Evolutionary conservation across 23 red algal genomes (phyloP).

Genomic region (Gracilaria caudata): DNA sequence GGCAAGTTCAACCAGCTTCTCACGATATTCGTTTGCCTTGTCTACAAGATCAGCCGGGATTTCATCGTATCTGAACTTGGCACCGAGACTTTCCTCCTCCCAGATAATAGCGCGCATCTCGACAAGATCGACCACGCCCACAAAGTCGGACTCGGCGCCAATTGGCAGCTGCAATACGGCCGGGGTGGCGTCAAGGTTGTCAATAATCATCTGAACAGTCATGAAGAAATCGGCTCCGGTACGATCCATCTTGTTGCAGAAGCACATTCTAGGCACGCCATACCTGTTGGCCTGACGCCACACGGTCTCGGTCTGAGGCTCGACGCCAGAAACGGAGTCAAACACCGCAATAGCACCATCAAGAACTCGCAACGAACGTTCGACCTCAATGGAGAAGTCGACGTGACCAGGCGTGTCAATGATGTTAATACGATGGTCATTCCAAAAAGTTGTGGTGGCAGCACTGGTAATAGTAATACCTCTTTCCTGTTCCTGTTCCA

Average conservation of each 20-base stretch:
- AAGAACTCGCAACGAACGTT: conserved; percentile 93
- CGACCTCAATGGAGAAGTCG: conserved; percentile 99
- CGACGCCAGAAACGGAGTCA: conserved; percentile 95
- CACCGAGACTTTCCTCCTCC: conserved; percentile 89
- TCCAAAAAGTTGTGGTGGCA: conserved; percentile 95
- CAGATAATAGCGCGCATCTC: conserved; percentile 97
- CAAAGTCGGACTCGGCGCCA: conserved; percentile 87
- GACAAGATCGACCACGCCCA: conserved; percentile 92
- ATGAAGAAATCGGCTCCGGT: conserved; percentile 97
- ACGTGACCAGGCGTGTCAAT: conserved; percentile 99
- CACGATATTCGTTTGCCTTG: conserved; percentile 82
- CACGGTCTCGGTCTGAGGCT: conserved; percentile 99
- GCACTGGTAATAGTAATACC: conserved; percentile 99
- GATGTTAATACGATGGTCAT: conserved; percentile 95
- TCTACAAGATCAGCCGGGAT: conserved; percentile 87
- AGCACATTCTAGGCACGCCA: conserved; percentile 97
- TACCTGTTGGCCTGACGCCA: conserved; percentile 99
- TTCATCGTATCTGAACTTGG: conserved; percentile 84
- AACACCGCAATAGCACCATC: conserved; percentile 98
- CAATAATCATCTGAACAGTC: conserved; percentile 89
- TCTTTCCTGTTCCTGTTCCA: conserved; percentile 98
- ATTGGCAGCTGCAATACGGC: conserved; percentile 91
- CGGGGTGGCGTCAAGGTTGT: conserved; percentile 87
- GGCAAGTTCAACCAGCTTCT: conserved; percentile 90
- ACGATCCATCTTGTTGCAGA: conserved; percentile 99